Evolutionary conservation across 2,329 filamentous ascomycete species (phyloP).

Genomic region (Hypoxylon sp.): DNA sequence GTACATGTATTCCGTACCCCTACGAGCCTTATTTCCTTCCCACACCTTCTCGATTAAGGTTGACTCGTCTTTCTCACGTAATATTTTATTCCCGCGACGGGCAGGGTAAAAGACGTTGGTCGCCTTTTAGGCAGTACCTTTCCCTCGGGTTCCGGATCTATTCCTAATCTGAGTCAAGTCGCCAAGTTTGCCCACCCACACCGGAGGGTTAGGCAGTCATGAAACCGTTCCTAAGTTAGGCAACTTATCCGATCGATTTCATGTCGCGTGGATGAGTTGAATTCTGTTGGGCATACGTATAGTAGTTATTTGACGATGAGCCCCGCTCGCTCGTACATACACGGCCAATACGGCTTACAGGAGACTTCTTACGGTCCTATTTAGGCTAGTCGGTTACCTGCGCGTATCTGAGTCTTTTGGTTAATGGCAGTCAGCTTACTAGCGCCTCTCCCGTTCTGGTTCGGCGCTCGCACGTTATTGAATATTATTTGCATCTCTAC

Average conservation of each 20-base stretch:
- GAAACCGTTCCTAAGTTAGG: conserved; percentile 36
- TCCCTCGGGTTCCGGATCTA: conserved; percentile 39
- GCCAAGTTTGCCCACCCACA: conserved; percentile 31
- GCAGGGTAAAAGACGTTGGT: conserved; percentile 27
- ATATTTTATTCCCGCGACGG: conserved; percentile 33
- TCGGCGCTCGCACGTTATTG: conserved; percentile 7
- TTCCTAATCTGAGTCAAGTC: conserved; percentile 38
- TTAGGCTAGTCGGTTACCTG: conserved; percentile 31
- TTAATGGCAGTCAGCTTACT: conserved; percentile 40
- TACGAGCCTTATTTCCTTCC: conserved; percentile 27
- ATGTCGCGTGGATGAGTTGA: conserved; percentile 32
- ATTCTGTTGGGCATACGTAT: conserved; percentile 24
- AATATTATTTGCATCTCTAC: conserved; percentile 10
- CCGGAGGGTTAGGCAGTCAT: conserved; percentile 21
- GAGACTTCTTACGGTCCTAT: conserved; percentile 25
- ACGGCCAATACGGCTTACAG: neutral
- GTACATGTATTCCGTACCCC: too few species aligned
- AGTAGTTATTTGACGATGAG: conserved; percentile 9
- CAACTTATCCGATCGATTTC: conserved; percentile 36
- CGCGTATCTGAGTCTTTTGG: conserved; percentile 14
- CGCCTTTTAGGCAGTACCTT: conserved; percentile 41
- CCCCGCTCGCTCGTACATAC: conserved; percentile 24
- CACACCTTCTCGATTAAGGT: conserved; percentile 38
- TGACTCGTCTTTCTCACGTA: conserved; percentile 17
- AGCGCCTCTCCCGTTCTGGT: conserved; percentile 18